These are phyloP conservation scores for Kazachstania sp. DNA, from an alignment of 1,139 yeast genomes.

Conservation along the genomic window DNA sequence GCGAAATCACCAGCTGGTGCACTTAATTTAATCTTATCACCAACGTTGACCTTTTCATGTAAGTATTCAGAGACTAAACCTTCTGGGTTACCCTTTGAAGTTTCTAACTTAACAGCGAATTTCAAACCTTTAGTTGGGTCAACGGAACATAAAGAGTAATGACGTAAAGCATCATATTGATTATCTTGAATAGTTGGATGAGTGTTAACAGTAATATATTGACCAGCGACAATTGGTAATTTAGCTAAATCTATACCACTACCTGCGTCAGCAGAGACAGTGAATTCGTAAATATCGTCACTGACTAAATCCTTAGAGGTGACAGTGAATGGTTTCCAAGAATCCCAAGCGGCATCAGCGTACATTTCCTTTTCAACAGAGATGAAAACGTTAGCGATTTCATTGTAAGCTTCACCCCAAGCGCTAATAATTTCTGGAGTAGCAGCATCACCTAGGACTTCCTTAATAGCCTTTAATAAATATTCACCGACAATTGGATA, in stretches of 20 bases:
- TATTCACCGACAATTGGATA: slow-evolving; percentile 57
- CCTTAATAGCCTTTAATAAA: slow-evolving; percentile 45
- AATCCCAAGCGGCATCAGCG: slow-evolving; percentile 43
- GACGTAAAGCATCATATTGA: slow-evolving; percentile 28
- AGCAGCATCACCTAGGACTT: slow-evolving; percentile 50
- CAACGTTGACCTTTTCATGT: slow-evolving; percentile 43
- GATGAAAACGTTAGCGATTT: slow-evolving; percentile 54
- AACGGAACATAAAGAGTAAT: slow-evolving; percentile 27
- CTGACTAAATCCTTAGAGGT: slow-evolving; percentile 39
- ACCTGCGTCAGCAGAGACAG: slow-evolving; percentile 41
- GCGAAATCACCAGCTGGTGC: slow-evolving; percentile 55
- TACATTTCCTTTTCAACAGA: slow-evolving; percentile 46
- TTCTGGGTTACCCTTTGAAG: slow-evolving; percentile 29
- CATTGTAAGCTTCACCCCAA: slow-evolving; percentile 61
- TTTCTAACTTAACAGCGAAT: slow-evolving; percentile 42
- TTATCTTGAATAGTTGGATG: slow-evolving; percentile 27
- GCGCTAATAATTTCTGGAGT: slow-evolving; percentile 50
- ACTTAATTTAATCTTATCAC: slow-evolving; percentile 43
- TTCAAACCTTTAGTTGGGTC: slow-evolving; percentile 20
- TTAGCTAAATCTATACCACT: slow-evolving; percentile 29
- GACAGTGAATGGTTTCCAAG: slow-evolving; percentile 47
- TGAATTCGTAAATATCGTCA: slow-evolving; percentile 40
- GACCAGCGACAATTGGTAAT: slow-evolving; percentile 42
- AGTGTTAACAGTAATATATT: slow-evolving; percentile 50
- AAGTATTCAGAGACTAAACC: slow-evolving; percentile 49